phyloP scores from a whole-genome alignment of 192 early-diverging fungal species.

The Rhizophagus clarus region DNA sequence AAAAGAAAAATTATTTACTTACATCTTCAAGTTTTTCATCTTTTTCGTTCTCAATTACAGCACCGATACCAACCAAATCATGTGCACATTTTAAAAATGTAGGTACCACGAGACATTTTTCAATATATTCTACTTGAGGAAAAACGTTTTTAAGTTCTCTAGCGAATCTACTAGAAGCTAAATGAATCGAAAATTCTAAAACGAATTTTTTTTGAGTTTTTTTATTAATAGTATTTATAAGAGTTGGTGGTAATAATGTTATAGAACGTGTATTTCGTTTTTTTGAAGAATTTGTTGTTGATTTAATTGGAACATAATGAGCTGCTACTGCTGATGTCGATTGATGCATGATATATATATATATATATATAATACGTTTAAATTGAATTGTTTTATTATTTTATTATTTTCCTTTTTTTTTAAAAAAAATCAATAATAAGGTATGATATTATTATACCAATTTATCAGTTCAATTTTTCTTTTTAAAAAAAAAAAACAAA shows the following conservation, averaged over 20 bases:
- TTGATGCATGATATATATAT: background rate
- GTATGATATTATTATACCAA: too few relatives aligned
- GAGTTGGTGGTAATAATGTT: background rate
- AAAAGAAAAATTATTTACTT: slow-evolving; percentile 38
- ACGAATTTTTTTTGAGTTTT: background rate
- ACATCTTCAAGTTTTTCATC: slow-evolving; percentile 78
- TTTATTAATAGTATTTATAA: background rate
- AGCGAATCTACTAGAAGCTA: slow-evolving; percentile 52
- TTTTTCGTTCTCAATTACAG: slow-evolving; percentile 74
- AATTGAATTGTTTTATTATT: too few relatives aligned
- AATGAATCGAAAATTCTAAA: slow-evolving; percentile 54
- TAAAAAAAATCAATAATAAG: too few relatives aligned
- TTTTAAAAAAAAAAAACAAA: too few relatives aligned
- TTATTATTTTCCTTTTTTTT: too few relatives aligned
- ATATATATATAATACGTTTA: too few relatives aligned
- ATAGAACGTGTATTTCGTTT: slow-evolving; percentile 8
- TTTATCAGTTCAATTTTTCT: too few relatives aligned
- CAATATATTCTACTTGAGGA: slow-evolving; percentile 51
- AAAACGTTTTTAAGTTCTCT: slow-evolving; percentile 77
- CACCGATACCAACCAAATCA: slow-evolving; percentile 77
- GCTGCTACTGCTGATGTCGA: too few relatives aligned
- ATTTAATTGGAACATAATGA: background rate
- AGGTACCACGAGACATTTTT: slow-evolving; percentile 73
- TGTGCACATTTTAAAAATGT: slow-evolving; percentile 74
- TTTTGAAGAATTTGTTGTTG: background rate